phyloP scores from a whole-genome alignment of 2,329 filamentous ascomycete genomes.

The Pseudogymnoascus sp. region DNA sequence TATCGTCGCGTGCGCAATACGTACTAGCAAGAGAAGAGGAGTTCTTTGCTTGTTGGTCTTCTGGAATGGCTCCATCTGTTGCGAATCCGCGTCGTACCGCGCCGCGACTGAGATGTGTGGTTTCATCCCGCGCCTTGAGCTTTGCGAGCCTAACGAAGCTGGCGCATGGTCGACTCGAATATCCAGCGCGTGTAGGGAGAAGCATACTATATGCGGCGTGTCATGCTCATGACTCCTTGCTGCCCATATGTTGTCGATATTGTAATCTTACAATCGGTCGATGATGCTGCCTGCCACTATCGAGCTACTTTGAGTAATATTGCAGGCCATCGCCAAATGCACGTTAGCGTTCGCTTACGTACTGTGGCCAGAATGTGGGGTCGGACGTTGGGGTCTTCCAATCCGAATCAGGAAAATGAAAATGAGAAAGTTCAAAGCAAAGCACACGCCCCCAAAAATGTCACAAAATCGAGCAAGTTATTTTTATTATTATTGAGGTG shows the following conservation, averaged over 20 bases:
- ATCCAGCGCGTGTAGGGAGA: constrained; percentile 24
- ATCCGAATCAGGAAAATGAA: background rate
- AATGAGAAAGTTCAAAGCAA: background rate
- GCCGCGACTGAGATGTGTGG: constrained; percentile 21
- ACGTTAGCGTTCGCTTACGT: constrained; percentile 7
- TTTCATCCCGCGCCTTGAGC: constrained; percentile 34
- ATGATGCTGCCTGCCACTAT: constrained; percentile 4
- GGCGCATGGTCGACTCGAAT: constrained; percentile 27
- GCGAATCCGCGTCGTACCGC: constrained; percentile 37
- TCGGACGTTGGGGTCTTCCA: background rate
- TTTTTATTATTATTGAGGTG: background rate
- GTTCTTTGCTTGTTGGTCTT: constrained; percentile 1
- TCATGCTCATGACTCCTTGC: constrained; percentile 6
- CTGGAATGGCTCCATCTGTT: constrained; percentile 16
- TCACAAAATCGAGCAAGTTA: background rate
- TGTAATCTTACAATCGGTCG: constrained; percentile 7
- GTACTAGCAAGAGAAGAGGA: constrained; percentile 16
- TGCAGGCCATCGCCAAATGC: constrained; percentile 6
- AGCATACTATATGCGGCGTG: constrained; percentile 23
- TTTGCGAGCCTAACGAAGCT: constrained; percentile 45
- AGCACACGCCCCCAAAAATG: background rate
- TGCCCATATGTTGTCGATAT: constrained; percentile 4
- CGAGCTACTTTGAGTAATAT: constrained; percentile 1
- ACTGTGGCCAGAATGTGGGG: background rate
- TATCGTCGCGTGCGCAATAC: constrained; percentile 8